These are phyloP conservation scores for Leccinum incarnatum DNA, from an alignment of 768 basidiomycete species.

Conservation along the genomic window DNA sequence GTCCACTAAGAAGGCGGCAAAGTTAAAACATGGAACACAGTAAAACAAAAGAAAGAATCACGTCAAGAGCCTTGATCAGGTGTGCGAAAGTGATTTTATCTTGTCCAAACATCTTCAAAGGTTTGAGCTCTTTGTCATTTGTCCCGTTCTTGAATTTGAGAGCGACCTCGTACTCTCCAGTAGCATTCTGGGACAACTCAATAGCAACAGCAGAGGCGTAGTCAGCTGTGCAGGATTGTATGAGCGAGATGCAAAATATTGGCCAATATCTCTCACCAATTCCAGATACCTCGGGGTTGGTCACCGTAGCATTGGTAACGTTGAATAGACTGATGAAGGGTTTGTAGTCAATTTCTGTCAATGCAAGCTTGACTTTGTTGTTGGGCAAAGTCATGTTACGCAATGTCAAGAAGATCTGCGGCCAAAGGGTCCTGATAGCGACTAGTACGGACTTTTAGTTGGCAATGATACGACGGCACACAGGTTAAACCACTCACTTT, in stretches of 20 bases:
- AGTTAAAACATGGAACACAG: not conserved
- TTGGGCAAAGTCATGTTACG: constrained; percentile 72
- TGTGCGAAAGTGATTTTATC: constrained; percentile 21
- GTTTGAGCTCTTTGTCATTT: constrained; percentile 45
- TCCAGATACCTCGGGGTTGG: constrained; percentile 58
- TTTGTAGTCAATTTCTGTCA: constrained; percentile 81
- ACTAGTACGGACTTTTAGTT: constrained; percentile 42
- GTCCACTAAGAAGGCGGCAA: constrained; percentile 15
- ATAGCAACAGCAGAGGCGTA: constrained; percentile 71
- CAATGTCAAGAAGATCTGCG: constrained; percentile 67
- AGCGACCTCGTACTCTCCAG: constrained; percentile 71
- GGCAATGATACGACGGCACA: not conserved
- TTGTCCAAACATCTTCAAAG: constrained; percentile 64
- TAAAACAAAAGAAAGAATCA: not conserved
- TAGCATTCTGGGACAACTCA: constrained; percentile 59
- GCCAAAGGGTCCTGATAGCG: constrained; percentile 73
- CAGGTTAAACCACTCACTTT: constrained; percentile 49
- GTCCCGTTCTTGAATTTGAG: constrained; percentile 86
- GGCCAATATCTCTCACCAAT: constrained; percentile 49
- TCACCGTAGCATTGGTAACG: constrained; percentile 60
- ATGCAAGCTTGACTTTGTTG: constrained; percentile 72
- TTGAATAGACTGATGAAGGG: constrained; percentile 86
- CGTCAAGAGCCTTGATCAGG: constrained; percentile 19
- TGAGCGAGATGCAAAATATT: not conserved
- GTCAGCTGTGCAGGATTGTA: constrained; percentile 49